A percentile compares a stretch with the other conserved stretches of the same genome.
phyloP scores from a whole-genome alignment of 1,139 yeast species.

The Taphrina confusa region DNA sequence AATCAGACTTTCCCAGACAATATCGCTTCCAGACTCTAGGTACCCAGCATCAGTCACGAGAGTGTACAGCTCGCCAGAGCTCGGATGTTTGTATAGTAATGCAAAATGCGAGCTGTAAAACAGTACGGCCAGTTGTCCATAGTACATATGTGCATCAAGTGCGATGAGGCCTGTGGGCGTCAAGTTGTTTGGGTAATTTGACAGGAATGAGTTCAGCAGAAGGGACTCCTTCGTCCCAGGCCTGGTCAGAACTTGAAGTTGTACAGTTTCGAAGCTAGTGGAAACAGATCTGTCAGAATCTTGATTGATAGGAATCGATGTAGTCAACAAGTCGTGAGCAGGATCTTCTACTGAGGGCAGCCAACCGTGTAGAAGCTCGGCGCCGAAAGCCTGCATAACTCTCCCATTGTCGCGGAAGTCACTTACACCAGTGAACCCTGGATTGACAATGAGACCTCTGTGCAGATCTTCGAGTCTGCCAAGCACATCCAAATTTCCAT shows the following conservation, averaged over 20 bases:
- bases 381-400: constrained; percentile 52
- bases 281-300: constrained; percentile 30
- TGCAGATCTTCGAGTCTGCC: constrained; percentile 57
- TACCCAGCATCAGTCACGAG: constrained; percentile 77
- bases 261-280: constrained; percentile 15
- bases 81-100: constrained; percentile 60
- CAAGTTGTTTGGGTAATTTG: constrained; percentile 58
- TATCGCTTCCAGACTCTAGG: constrained; percentile 62
- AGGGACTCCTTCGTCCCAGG: not conserved
- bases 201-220: constrained; percentile 39
- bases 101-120: constrained; percentile 85
- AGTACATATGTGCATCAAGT: constrained; percentile 50
- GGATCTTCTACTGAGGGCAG: constrained; percentile 47
- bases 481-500: constrained; percentile 45
- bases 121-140: constrained; percentile 60
- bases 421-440: constrained; percentile 70
- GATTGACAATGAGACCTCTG: constrained; percentile 73
- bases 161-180: constrained; percentile 62
- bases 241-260: constrained; percentile 10
- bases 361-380: constrained; percentile 59
- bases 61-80: constrained; percentile 54
- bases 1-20: constrained; percentile 55
- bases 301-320: constrained; percentile 38
- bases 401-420: constrained; percentile 50
- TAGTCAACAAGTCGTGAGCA: constrained; percentile 45